Evolutionary conservation across 2,329 filamentous ascomycete genomes (phyloP), one percentile per base, ranked within the genome.

Genomic region (Herpotrichia juniperi): DNA sequence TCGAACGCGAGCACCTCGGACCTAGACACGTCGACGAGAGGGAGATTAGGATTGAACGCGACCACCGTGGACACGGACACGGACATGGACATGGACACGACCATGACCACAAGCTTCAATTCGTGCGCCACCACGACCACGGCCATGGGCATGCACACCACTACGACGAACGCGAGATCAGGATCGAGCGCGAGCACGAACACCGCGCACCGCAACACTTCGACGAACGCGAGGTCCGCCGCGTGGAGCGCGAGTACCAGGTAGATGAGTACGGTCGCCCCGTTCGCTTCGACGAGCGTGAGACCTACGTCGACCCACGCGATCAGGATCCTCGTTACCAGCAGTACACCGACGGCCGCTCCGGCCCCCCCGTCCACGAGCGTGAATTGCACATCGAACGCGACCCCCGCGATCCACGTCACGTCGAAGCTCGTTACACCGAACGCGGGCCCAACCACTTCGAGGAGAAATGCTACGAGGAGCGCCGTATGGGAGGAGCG

Each of bases 251-350:
- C 25, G 55, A 61, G 44, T 48, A 50, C 11, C 54, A 42, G 26
- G 51, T 56, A 17, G 57, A 62, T 32, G 56, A 60, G 32, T 54
- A 50, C 45, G 64, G 58, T 17, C 42, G 22, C 12, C 64, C 61
- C 16, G 57, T 56, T 25, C 57, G 59, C 47, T 63, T 55, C 30
- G 64, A 66, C 12, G 65, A 72, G 48, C 68, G 62, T 45, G 68
- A 71, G 26, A 55, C 61, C 46, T 68, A 57, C 40, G 55, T 67
- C 28, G 60, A 45, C 4, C 52, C 52, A 22, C 61, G 56, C 34
- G 59, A 54, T 49, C 54, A 64, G 44, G 59, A 63, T 9, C 56
- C 53, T 3, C 30, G 44, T 8, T 50, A 59, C 44, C 48, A 55
- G 30, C 42, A 56, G 44, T 54, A 53, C 26, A 49, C 60, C 21